Conservation (phyloP, 1,139 yeast species). For the Protomyces inundatus region DNA sequence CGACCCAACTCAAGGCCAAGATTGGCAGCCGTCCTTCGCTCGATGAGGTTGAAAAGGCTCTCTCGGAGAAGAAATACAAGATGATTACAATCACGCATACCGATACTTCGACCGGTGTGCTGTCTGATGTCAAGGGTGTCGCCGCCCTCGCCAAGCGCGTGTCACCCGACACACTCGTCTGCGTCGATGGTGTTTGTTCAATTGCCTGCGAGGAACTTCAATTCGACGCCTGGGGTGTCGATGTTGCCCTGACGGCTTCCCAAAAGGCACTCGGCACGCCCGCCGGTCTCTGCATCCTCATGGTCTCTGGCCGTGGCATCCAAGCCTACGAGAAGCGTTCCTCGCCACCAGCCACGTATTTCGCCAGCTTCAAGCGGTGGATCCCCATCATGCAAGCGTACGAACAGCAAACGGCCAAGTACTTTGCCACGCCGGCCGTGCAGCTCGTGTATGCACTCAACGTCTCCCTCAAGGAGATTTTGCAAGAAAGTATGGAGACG, state of each 20-base stretch:
- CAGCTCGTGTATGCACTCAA: slow-evolving; percentile 78
- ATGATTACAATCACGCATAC: slow-evolving; percentile 87
- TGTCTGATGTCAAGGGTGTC: slow-evolving; percentile 63
- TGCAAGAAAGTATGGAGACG: slow-evolving; percentile 51
- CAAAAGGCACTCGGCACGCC: slow-evolving; percentile 96
- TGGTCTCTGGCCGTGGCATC: slow-evolving; percentile 71
- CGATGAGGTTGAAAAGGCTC: slow-evolving; percentile 50
- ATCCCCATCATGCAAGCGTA: slow-evolving; percentile 81
- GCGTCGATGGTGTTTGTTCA: slow-evolving; percentile 94
- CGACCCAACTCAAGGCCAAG: slow-evolving; percentile 55
- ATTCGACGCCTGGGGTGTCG: slow-evolving; percentile 87
- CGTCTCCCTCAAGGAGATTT: slow-evolving; percentile 69
- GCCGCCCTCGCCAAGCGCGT: slow-evolving; percentile 55
- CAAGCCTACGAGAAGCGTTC: slow-evolving; percentile 51
- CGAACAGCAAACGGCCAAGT: slow-evolving; percentile 75
- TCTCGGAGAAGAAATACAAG: slow-evolving; percentile 53
- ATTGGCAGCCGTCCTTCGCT: slow-evolving; percentile 69
- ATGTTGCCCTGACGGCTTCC: slow-evolving; percentile 82
- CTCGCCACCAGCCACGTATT: slow-evolving; percentile 57
- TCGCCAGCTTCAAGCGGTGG: slow-evolving; percentile 80
- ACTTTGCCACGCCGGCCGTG: slow-evolving; percentile 91
- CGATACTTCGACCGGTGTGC: slow-evolving; percentile 91
- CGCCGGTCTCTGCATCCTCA: slow-evolving; percentile 77
- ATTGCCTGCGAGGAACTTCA: slow-evolving; percentile 81
- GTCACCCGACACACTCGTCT: slow-evolving; percentile 73